Evolutionary conservation across 1,284 basidiomycete species (phyloP).

Genomic region (Stygiomarasmius scandens): DNA sequence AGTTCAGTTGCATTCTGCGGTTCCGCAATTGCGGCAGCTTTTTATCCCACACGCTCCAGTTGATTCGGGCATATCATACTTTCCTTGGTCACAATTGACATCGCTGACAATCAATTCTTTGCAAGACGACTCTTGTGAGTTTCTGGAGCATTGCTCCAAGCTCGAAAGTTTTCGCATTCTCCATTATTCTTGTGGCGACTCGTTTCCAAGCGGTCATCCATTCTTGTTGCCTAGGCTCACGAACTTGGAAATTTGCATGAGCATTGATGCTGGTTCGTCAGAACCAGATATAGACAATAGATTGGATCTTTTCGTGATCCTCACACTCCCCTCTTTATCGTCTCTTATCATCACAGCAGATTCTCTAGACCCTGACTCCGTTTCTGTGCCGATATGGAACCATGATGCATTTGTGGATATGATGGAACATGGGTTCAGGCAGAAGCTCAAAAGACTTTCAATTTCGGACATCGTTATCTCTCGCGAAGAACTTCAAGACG

Average conservation of each 20-base stretch:
- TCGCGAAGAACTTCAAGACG: no score
- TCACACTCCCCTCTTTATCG: not conserved
- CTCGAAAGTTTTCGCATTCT: not conserved
- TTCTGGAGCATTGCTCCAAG: not conserved
- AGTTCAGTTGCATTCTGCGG: no score
- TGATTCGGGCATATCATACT: not conserved
- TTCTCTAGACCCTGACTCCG: no score
- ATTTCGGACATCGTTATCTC: no score
- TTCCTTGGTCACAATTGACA: not conserved
- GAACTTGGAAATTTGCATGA: not conserved
- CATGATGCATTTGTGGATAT: no score
- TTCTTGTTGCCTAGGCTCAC: not conserved
- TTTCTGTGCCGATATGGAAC: no score
- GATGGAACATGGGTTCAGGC: no score
- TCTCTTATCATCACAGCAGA: no score
- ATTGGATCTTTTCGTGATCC: not conserved
- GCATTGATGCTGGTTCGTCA: no score
- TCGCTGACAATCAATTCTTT: not conserved
- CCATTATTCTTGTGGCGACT: not conserved
- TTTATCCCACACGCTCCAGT: no score
- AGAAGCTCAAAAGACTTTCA: no score
- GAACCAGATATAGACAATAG: not conserved
- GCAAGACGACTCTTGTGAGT: not conserved
- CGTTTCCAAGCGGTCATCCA: not conserved
- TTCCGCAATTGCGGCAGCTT: no score